Base-by-base conservation (phyloP, 768 basidiomycete species). In the Suillus subalutaceus region DNA sequence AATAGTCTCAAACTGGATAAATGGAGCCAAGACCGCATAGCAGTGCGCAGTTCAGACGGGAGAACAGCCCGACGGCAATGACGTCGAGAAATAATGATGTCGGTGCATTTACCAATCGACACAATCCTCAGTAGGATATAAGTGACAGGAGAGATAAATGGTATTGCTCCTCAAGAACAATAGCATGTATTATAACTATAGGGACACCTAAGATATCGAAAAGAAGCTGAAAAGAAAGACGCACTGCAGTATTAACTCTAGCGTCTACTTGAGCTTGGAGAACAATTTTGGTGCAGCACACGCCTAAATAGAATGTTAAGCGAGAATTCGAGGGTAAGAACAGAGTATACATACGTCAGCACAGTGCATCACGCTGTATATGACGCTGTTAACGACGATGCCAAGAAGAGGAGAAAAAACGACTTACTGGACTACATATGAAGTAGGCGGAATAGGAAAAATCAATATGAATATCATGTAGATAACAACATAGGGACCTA, bases 281-380 rank as follows among this genome's bases (percentile, higher is more conserved):
- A 94, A 96, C 58, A 97, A 80, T 79, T 90, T 93, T 73, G 94
- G 92, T 65, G 88, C 93, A 68, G 88, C 86, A 71, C 85, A 70
- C 82, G 69, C 78, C 80, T 83, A 78, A 58, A 32, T 6, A 64
- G 35, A 69, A 38, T 38, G 6, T 57, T 66, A 13, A 52, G 63
- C 69, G 63, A 71, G 65, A 65, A 44, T 12, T 4, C 9, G 2
- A 23, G 3, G 35, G 37, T 12, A 35, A 55, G 20, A 30, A 23
- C n/a, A n/a, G 30, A 30, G 6, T 38, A 35, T 46, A 82, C 91
- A 65, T 81, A 94, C 93, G 71, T 96, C 93, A 63, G 90, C 91
- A 73, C 93, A 96, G 82, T 96, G 95, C 93, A 96, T 96, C 89
- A 94, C 86, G 80, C 90, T 93, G 72, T 18, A 35, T 40, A 26